Conservation (phyloP, 352 stramenopile species). For the Pythium utonaiense region DNA sequence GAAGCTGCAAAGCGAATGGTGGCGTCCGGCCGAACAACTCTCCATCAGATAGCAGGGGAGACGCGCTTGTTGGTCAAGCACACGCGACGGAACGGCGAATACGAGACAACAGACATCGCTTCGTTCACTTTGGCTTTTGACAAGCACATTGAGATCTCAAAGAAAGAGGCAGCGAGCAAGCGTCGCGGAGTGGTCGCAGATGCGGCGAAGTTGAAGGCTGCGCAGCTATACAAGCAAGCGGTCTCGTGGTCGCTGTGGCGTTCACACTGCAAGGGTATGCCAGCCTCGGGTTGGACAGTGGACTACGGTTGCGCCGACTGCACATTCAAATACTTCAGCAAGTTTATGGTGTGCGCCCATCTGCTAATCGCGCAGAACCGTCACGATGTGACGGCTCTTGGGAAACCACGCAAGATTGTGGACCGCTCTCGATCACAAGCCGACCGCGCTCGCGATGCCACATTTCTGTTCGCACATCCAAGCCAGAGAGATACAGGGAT, state of each 20-base stretch:
- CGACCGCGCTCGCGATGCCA: neutral
- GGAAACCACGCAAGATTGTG: conserved; percentile 1
- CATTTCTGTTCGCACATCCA: too few relatives aligned
- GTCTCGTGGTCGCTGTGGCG: conserved; percentile 9
- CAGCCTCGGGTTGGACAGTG: conserved; percentile 2
- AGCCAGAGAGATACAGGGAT: neutral
- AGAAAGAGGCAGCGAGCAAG: neutral
- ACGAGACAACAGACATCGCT: neutral
- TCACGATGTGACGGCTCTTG: neutral
- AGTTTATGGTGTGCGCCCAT: conserved; percentile 12
- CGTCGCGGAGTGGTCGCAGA: neutral
- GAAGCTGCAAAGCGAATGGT: conserved; percentile 9
- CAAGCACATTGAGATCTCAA: conserved; percentile 1
- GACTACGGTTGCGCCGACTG: neutral
- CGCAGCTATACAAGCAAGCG: neutral
- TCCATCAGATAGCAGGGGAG: neutral
- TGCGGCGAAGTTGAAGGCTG: conserved; percentile 11
- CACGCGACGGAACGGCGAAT: neutral
- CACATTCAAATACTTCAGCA: conserved; percentile 5
- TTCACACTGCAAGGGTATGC: neutral
- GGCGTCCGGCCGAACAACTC: neutral
- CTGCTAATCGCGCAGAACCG: neutral
- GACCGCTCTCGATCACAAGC: neutral
- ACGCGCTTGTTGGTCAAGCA: neutral
- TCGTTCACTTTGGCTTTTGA: conserved; percentile 4